These are phyloP conservation scores for Fusarium stilboides DNA, from an alignment of 2,329 filamentous ascomycete genomes.

Conservation along the genomic window DNA sequence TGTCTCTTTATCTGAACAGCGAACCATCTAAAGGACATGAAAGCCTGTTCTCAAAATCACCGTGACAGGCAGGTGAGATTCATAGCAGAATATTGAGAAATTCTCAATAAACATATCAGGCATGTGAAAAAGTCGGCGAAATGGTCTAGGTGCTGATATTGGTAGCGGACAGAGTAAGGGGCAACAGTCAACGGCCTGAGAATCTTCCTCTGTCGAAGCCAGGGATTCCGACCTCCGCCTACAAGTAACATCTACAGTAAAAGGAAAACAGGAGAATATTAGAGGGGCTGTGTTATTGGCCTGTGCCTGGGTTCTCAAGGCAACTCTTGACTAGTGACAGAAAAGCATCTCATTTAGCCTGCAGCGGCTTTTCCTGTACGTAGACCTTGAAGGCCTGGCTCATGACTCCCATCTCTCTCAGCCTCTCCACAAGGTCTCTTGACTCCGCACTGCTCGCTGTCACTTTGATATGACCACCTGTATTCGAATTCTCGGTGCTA, in stretches of 20 bases:
- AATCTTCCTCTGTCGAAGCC: not conserved
- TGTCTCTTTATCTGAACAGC: conserved; percentile 5
- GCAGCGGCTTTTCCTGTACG: not conserved
- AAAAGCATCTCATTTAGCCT: no score
- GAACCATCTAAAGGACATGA: conserved; percentile 4
- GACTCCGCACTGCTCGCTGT: not conserved
- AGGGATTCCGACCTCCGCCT: no score
- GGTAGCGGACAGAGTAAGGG: not conserved
- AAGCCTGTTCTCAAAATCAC: not conserved
- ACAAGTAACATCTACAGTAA: not conserved
- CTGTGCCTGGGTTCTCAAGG: no score
- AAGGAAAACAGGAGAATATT: no score
- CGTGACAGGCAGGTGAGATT: not conserved
- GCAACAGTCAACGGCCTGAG: not conserved
- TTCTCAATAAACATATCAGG: not conserved
- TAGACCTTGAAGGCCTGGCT: conserved; percentile 1
- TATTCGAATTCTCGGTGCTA: not conserved
- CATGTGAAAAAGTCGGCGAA: conserved; percentile 1
- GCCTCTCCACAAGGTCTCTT: not conserved
- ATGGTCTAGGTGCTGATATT: not conserved
- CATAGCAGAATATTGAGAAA: not conserved
- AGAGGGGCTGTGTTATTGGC: no score
- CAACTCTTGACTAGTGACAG: not conserved
- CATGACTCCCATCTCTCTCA: conserved; percentile 7
- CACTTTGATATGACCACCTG: not conserved